A percentile compares a stretch with the other conserved stretches of the same genome.
phyloP scores from a whole-genome alignment of 129 eudicot genomes.

The Flaveria brownii region DNA sequence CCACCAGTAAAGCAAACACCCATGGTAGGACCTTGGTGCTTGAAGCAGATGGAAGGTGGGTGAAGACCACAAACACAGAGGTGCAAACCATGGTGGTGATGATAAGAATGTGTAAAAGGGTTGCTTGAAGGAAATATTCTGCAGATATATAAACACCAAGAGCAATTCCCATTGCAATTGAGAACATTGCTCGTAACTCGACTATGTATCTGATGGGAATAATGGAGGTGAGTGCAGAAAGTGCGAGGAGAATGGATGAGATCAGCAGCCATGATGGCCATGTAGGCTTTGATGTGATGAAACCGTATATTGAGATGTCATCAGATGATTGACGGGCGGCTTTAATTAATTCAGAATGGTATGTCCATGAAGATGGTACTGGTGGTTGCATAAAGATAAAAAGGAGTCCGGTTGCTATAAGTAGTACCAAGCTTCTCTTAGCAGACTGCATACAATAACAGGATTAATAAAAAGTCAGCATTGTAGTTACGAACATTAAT shows the following conservation, averaged over 20 bases:
- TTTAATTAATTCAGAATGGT: constrained; percentile 83
- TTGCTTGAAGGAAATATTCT: constrained; percentile 87
- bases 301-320: constrained; percentile 92
- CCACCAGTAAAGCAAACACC: constrained; percentile 95
- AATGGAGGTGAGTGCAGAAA: constrained; percentile 81
- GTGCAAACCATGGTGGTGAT: constrained; percentile 81
- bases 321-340: constrained; percentile 84
- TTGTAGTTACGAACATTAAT: background rate
- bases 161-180: constrained; percentile 81
- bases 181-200: constrained; percentile 67
- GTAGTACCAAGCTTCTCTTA: constrained; percentile 82
- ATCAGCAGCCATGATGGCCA: constrained; percentile 99
- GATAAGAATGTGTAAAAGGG: constrained; percentile 71
- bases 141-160: constrained; percentile 88
- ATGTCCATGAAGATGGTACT: constrained; percentile 75
- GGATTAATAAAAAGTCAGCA: background rate
- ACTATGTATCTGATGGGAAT: constrained; percentile 89
- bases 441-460: constrained; percentile 59
- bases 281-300: constrained; percentile 79
- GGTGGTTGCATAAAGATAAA: constrained; percentile 90
- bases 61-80: constrained; percentile 85
- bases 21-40: constrained; percentile 91
- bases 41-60: constrained; percentile 90
- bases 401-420: constrained; percentile 78
- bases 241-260: constrained; percentile 72